A percentile compares a stretch with the other conserved stretches of the same genome.
These are phyloP conservation scores for Hemerocallis citrina DNA, from an alignment of 106 monocot species.

Conservation along the genomic window DNA sequence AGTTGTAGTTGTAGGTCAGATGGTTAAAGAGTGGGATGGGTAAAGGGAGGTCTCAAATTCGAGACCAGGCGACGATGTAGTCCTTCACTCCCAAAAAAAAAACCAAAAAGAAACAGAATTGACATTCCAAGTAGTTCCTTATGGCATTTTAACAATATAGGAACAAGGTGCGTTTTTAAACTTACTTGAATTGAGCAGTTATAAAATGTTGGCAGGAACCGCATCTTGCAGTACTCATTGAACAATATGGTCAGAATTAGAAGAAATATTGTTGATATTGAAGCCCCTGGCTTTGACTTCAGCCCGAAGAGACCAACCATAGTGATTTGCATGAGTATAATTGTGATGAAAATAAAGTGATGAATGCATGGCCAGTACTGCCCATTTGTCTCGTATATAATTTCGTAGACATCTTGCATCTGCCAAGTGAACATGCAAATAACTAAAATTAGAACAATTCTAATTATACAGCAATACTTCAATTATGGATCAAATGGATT, in stretches of 20 bases:
- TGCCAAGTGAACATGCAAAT: constrained; percentile 11
- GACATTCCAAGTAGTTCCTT: no score
- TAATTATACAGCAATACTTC: no score
- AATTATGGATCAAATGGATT: no score
- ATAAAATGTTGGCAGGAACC: constrained; percentile 52
- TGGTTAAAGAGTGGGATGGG: no score
- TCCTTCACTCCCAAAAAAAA: no score
- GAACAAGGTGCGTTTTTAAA: no score
- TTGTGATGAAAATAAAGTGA: constrained; percentile 47
- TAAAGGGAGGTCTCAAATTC: no score
- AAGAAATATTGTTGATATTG: constrained; percentile 46
- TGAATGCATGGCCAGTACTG: constrained; percentile 72
- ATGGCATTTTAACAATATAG: no score
- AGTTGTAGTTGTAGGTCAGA: not conserved
- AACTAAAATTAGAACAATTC: not conserved
- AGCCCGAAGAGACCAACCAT: constrained; percentile 69
- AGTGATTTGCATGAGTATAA: constrained; percentile 62
- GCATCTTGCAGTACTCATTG: constrained; percentile 65
- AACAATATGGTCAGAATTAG: constrained; percentile 47
- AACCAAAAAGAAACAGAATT: no score
- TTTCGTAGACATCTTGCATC: constrained; percentile 76
- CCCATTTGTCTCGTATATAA: constrained; percentile 52
- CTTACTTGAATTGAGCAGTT: constrained; percentile 38
- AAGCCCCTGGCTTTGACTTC: constrained; percentile 63
- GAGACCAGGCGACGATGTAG: no score